These are phyloP conservation scores for Lipomyces yamadae DNA, from an alignment of 805 yeast species.

Conservation along the genomic window DNA sequence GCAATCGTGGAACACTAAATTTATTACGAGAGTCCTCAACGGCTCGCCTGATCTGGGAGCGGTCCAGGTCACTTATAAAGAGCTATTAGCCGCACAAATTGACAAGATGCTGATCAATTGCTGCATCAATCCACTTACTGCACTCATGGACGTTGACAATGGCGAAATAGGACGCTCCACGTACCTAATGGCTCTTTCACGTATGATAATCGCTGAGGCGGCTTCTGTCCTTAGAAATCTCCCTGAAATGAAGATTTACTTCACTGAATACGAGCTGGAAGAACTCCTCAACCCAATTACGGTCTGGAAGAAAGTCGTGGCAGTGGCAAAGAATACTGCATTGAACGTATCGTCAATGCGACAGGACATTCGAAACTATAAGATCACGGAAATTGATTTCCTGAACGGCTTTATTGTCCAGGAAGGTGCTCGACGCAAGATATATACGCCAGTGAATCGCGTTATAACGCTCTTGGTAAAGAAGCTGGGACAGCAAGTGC, in stretches of 20 bases:
- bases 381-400: conserved; percentile 74
- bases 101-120: conserved; percentile 80
- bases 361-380: conserved; percentile 53
- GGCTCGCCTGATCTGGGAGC: conserved; percentile 31
- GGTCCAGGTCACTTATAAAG: conserved; percentile 47
- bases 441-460: conserved; percentile 27
- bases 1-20: not conserved
- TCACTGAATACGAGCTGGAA: conserved; percentile 12
- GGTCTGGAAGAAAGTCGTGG: conserved; percentile 46
- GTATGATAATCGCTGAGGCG: conserved; percentile 47
- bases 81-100: conserved; percentile 63
- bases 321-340: conserved; percentile 55
- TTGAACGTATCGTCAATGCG: conserved; percentile 73
- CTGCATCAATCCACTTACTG: conserved; percentile 82
- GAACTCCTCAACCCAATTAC: conserved; percentile 43
- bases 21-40: conserved; percentile 8
- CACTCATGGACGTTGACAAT: conserved; percentile 75
- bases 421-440: conserved; percentile 11
- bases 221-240: conserved; percentile 36
- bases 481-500: conserved; percentile 13
- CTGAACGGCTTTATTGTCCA: conserved; percentile 78
- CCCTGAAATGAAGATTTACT: conserved; percentile 20
- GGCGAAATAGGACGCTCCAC: conserved; percentile 62
- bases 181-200: conserved; percentile 2
- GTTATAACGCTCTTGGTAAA: conserved; percentile 13